These are phyloP conservation scores for Fusarium sp. DNA, from an alignment of 2,329 filamentous ascomycete genomes.

Conservation along the genomic window DNA sequence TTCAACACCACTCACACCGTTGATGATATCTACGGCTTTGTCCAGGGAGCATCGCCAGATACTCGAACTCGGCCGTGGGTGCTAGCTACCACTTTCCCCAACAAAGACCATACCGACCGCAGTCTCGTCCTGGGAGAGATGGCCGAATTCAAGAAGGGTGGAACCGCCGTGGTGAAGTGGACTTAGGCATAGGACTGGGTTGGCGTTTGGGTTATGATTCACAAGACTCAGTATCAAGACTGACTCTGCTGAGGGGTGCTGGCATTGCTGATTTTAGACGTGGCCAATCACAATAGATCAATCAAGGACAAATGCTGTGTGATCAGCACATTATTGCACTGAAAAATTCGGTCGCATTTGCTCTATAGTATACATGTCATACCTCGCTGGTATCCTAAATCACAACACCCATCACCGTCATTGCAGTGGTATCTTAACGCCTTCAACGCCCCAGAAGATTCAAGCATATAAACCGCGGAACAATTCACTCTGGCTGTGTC, in stretches of 20 bases:
- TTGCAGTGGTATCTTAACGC: conserved; percentile 48
- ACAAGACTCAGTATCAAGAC: conserved; percentile 4
- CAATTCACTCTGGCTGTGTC: neutral
- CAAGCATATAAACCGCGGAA: conserved; percentile 10
- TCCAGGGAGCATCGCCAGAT: conserved; percentile 74
- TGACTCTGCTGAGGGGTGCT: conserved; percentile 4
- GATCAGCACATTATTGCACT: neutral
- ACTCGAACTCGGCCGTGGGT: conserved; percentile 76
- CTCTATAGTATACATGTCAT: conserved; percentile 5
- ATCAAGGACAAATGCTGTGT: neutral
- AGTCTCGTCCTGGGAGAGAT: conserved; percentile 71
- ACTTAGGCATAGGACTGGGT: conserved; percentile 36
- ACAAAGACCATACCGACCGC: conserved; percentile 83
- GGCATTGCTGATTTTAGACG: conserved; percentile 25
- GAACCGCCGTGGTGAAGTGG: conserved; percentile 77
- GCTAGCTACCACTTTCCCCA: conserved; percentile 87
- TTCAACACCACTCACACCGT: conserved; percentile 88
- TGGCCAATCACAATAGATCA: conserved; percentile 11
- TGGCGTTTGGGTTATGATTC: conserved; percentile 41
- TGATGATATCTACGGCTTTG: conserved; percentile 83
- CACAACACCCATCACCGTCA: conserved; percentile 33
- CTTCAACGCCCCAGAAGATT: conserved; percentile 41
- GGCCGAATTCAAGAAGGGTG: conserved; percentile 76
- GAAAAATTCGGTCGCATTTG: neutral
- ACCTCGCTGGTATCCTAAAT: conserved; percentile 22